Conservation (phyloP, 2,329 filamentous ascomycete species). For the Tolypocladium pustulatum region DNA sequence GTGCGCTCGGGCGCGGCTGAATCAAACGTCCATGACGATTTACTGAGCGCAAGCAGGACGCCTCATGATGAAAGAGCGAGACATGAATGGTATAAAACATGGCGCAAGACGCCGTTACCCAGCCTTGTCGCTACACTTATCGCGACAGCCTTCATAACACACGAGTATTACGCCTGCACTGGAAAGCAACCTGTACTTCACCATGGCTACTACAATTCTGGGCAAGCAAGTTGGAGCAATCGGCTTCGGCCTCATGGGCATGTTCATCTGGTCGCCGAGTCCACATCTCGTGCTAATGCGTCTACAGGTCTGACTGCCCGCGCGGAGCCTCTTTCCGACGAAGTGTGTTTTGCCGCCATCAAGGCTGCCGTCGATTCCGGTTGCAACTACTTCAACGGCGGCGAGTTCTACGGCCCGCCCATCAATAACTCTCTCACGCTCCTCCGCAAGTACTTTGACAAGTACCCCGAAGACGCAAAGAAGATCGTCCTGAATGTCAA, state of each 20-base stretch:
- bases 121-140: neutral
- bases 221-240: slow-evolving; percentile 36
- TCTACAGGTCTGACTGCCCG: neutral
- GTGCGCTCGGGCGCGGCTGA: neutral
- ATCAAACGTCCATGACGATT: neutral
- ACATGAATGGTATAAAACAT: neutral
- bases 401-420: slow-evolving; percentile 53
- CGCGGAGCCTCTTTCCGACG: neutral
- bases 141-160: neutral
- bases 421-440: slow-evolving; percentile 48
- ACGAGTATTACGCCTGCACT: neutral
- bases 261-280: slow-evolving; percentile 5
- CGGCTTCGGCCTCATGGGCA: slow-evolving; percentile 47
- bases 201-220: slow-evolving; percentile 16
- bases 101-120: neutral
- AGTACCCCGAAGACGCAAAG: slow-evolving; percentile 52
- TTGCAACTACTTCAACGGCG: slow-evolving; percentile 49
- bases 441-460: slow-evolving; percentile 50
- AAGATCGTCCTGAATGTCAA: slow-evolving; percentile 55
- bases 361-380: slow-evolving; percentile 37
- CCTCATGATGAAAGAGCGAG: neutral
- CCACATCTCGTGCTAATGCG: neutral
- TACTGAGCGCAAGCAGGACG: neutral
- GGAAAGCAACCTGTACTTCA: neutral
- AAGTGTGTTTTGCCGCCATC: slow-evolving; percentile 34